Base-by-base conservation (phyloP, 345 rosid species). In the Gossypium raimondii region DNA sequence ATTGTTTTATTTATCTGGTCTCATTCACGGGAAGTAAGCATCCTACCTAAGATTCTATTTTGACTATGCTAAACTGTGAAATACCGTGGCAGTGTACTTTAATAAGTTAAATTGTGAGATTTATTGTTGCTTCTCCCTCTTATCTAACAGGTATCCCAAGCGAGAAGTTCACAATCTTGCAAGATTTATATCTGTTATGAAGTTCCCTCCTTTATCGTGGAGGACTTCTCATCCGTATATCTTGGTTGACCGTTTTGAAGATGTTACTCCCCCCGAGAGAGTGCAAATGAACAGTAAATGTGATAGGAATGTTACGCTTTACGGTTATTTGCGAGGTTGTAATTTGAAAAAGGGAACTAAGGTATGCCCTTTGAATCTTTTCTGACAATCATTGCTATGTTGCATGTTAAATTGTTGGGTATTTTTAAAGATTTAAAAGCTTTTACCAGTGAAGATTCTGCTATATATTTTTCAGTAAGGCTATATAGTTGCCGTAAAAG, bases 251-350 rank as follows among this genome's bases (percentile, higher is more conserved):
- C 96, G 98, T 61, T 80, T 95, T 66, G 99, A 93, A 87, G 99
- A 95, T 84, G 92, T 93, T 22, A 93, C 99, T 78, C 93, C 97
- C 62, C 97, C 93, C 13, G 93, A 87, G 75, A 85, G 82, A 85
- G 83, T 91, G 82, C 89, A 81, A 50, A 68, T 74, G 80, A 82
- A 91, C 87, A 83, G 78, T 56, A 95, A 93, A 84, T 93, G 98
- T 74, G 96, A 93, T 80, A 87, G 99, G 77, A 89, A 91, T 80
- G 75, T 95, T 80, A 91, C 96, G 3, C 76, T 91, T 67, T 95
- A 86, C 81, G 99, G 99, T 72, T 95, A 93, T 84, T 74, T 95
- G 81, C 90, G 98, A 60, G 99, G 99, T 72, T 95, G 97, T 83
- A 95, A 95, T 82, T 79, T 95, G 87, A 95, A 88, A 81, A 90